Evolutionary conservation across 306 rosid species (phyloP), one percentile per base, ranked within the genome.

Genomic region (Cucumis hystrix): DNA sequence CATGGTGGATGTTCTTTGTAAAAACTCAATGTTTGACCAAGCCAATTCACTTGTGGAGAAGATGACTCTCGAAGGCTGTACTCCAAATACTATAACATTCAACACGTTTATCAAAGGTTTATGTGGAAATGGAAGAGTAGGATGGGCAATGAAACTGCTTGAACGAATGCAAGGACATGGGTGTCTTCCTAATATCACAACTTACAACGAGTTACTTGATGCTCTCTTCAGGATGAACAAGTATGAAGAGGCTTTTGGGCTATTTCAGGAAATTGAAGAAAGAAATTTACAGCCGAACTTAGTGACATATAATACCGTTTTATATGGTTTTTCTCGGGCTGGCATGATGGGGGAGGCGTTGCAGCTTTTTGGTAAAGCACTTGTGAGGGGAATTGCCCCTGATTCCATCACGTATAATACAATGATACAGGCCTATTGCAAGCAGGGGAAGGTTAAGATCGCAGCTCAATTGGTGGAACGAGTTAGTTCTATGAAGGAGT

Each of bases 1-100:
- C 86, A 88, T 91, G 97, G 88, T 95, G 73, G 97, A 90, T 82
- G 91, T 84, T 40, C 97, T 95, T 63, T 89, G 96, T 84, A 83
- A 80, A 79, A 83, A 80, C 64, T 87, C 30, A 28, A 85, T 88
- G 97, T 90, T 92, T 75, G 78, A 87, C 60, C 83, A 83, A 79
- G 97, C 96, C 80, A 61, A 76, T 71, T 70, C 28, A 73, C 91
- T 90, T 61, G 80, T 92, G 51, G 88, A 90, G 75, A 88, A 76
- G 21, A 92, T 95, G 99, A 43, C 55, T 65, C 10, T 71, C 8
- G 89, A 90, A 74, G 92, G 92, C n/a, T 89, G 93, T 80, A 87
- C 85, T 78, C 99, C 97, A 30, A 90, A 81, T 78, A 84, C 88
- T 70, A 82, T 90, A 74, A 95, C 97, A 12, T 89, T 86, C 68